A percentile compares a stretch with the other conserved stretches of the same genome.
phyloP scores from a whole-genome alignment of 306 rosid species.

The Oxytropis ochrocephala region DNA sequence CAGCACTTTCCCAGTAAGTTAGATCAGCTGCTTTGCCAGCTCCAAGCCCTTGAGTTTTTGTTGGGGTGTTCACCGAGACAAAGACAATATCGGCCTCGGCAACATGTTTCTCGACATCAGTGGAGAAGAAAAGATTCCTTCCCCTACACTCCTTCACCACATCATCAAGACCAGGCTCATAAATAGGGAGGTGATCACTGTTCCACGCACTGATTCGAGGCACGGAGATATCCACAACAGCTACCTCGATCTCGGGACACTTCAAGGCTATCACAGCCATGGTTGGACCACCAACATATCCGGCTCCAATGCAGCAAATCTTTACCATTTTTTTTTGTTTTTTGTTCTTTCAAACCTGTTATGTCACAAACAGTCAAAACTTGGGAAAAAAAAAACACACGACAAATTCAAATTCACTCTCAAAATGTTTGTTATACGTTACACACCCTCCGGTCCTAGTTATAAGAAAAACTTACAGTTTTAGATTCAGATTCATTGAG shows the following conservation, averaged over 20 bases:
- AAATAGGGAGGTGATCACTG: conserved; percentile 58
- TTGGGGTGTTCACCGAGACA: conserved; percentile 92
- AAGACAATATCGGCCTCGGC: conserved; percentile 76
- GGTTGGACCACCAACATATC: conserved; percentile 94
- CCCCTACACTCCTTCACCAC: conserved; percentile 63
- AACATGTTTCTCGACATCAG: conserved; percentile 79
- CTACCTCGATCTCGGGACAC: conserved; percentile 56
- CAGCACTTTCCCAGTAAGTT: conserved; percentile 95
- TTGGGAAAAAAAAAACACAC: background rate
- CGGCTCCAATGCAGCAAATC: conserved; percentile 96
- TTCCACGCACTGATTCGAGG: conserved; percentile 59
- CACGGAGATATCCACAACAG: conserved; percentile 46
- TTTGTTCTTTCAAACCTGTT: conserved; percentile 25
- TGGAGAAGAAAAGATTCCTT: conserved; percentile 54
- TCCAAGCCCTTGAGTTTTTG: conserved; percentile 87
- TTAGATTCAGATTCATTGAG: too few species aligned
- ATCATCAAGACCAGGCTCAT: conserved; percentile 65
- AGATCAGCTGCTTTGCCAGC: conserved; percentile 96
- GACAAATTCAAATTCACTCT: background rate
- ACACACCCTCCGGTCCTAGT: background rate
- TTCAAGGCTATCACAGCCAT: conserved; percentile 85
- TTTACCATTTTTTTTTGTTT: conserved; percentile 77
- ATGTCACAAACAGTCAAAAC: background rate
- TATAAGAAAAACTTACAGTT: too few species aligned
- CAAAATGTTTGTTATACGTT: background rate